phyloP scores from a whole-genome alignment of 2,329 filamentous ascomycete species.

The Fusarium veterinarium region DNA sequence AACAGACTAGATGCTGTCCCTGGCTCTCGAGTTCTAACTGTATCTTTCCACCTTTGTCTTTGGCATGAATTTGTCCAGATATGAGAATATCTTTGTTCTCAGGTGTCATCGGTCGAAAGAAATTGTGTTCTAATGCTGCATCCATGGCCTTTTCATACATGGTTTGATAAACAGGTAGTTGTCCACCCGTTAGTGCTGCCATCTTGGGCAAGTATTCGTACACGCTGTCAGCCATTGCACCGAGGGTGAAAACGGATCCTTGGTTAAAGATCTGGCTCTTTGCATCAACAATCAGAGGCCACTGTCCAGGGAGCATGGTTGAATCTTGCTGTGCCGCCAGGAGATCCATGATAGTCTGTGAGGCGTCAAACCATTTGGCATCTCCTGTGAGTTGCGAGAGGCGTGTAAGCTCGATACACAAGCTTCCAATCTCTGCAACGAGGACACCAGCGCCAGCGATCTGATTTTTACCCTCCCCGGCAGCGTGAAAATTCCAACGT shows the following conservation, averaged over 20 bases:
- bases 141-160: conserved; percentile 69
- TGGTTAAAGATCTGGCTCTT: conserved; percentile 39
- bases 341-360: conserved; percentile 74
- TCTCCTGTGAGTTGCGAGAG: conserved; percentile 79
- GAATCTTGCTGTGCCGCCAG: conserved; percentile 73
- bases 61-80: conserved; percentile 54
- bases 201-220: conserved; percentile 96
- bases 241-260: conserved; percentile 58
- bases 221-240: conserved; percentile 61
- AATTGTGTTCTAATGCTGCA: conserved; percentile 65
- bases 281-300: conserved; percentile 62
- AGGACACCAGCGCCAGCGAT: conserved; percentile 53
- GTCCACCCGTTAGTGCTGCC: conserved; percentile 72
- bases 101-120: conserved; percentile 72
- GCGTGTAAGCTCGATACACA: conserved; percentile 78
- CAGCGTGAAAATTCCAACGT: conserved; percentile 57
- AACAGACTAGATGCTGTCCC: conserved; percentile 62
- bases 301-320: conserved; percentile 77
- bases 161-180: conserved; percentile 63
- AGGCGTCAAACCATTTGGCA: conserved; percentile 78
- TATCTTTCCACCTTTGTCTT: conserved; percentile 47
- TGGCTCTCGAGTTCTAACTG: conserved; percentile 49
- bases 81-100: conserved; percentile 66
- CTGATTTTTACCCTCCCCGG: conserved; percentile 48
- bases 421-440: conserved; percentile 67